These are phyloP conservation scores for Gaertneriomyces sp. DNA, from an alignment of 192 early-diverging fungal species.

Conservation along the genomic window DNA sequence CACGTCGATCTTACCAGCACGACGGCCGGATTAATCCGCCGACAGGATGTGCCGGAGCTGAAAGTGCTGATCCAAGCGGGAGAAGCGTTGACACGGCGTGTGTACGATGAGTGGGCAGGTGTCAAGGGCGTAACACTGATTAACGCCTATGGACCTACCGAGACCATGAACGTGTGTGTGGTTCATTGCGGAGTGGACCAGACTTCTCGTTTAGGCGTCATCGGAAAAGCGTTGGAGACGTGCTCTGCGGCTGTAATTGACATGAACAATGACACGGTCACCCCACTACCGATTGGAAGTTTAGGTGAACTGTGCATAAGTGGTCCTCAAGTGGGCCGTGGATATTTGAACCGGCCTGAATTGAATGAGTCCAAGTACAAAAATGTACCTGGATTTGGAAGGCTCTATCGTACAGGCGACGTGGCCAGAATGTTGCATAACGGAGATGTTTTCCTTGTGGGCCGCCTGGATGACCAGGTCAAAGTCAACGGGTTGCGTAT, in stretches of 20 bases:
- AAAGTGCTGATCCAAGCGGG: conserved; percentile 13
- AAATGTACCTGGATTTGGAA: conserved; percentile 2
- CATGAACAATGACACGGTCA: background rate
- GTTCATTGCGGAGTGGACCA: background rate
- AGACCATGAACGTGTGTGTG: conserved; percentile 20
- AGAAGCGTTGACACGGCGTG: conserved; percentile 16
- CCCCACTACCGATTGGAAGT: conserved; percentile 36
- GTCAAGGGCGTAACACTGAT: conserved; percentile 3
- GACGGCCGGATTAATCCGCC: background rate
- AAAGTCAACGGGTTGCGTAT: conserved; percentile 31
- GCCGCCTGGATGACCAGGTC: conserved; percentile 37
- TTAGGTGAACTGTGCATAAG: conserved; percentile 45
- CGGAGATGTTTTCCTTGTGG: conserved; percentile 27
- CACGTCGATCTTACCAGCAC: conserved; percentile 17
- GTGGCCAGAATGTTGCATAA: conserved; percentile 21
- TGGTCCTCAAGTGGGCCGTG: conserved; percentile 31
- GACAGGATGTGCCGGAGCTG: background rate
- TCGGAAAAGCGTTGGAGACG: conserved; percentile 19
- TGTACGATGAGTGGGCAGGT: conserved; percentile 10
- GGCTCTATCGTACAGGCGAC: conserved; percentile 29
- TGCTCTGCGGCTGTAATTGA: conserved; percentile 18
- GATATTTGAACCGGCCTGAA: conserved; percentile 31
- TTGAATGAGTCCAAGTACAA: conserved; percentile 19
- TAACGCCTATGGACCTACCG: conserved; percentile 26
- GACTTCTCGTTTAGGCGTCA: background rate